Conservation (phyloP, 2,329 filamentous ascomycete species). For the Teratosphaeria epicoccoides region DNA sequence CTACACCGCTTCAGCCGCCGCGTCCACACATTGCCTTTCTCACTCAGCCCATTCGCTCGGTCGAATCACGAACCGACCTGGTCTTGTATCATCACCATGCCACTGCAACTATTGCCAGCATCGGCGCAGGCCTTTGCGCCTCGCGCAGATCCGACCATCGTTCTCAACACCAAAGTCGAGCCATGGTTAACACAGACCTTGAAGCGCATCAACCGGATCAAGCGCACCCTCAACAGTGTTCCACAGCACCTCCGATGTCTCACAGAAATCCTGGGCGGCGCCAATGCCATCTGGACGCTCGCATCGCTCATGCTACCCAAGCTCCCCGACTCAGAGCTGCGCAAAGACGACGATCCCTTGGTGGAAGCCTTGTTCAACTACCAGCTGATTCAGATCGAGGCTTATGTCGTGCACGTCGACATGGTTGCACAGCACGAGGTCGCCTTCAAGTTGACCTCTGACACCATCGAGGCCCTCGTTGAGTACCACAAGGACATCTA, state of each 20-base stretch:
- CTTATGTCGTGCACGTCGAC: conserved; percentile 97
- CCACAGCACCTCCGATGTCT: conserved; percentile 91
- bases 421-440: conserved; percentile 98
- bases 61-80: conserved; percentile 8
- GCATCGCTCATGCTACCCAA: conserved; percentile 89
- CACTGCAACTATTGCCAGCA: conserved; percentile 82
- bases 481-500: conserved; percentile 96
- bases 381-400: conserved; percentile 85
- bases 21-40: conserved; percentile 22
- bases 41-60: conserved; percentile 12
- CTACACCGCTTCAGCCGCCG: conserved; percentile 10
- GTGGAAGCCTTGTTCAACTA: conserved; percentile 87
- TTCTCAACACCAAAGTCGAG: conserved; percentile 83
- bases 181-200: conserved; percentile 94
- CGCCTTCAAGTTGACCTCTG: conserved; percentile 90
- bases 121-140: conserved; percentile 95
- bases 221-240: conserved; percentile 93
- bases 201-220: conserved; percentile 92
- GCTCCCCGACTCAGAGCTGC: conserved; percentile 72
- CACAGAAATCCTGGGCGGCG: conserved; percentile 81
- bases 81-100: conserved; percentile 50
- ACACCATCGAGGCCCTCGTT: conserved; percentile 85
- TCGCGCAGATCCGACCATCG: conserved; percentile 85
- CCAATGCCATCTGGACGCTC: conserved; percentile 88
- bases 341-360: conserved; percentile 69